A percentile compares a stretch with the other conserved stretches of the same genome.
phyloP scores from a whole-genome alignment of 2,329 filamentous ascomycete genomes.

The Phaeosphaeriaceae sp. region DNA sequence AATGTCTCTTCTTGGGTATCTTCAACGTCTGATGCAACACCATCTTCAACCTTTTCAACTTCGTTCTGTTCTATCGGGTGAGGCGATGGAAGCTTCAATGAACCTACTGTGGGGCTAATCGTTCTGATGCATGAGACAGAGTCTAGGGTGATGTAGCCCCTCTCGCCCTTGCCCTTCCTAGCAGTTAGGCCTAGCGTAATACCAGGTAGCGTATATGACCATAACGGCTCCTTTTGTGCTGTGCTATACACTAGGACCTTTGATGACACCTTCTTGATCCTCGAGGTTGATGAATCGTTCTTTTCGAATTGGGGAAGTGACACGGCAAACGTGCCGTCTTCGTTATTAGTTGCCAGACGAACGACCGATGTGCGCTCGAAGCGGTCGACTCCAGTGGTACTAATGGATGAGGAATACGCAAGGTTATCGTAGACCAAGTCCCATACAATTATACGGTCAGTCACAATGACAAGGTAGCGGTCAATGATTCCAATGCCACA shows the following conservation, averaged over 20 bases:
- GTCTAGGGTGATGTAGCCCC: conserved; percentile 78
- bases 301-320: conserved; percentile 46
- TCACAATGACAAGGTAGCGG: conserved; percentile 76
- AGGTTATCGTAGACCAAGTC: conserved; percentile 82
- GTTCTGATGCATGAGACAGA: conserved; percentile 73
- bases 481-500: conserved; percentile 74
- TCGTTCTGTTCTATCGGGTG: conserved; percentile 45
- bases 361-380: conserved; percentile 49
- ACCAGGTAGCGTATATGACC: conserved; percentile 61
- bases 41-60: conserved; percentile 16
- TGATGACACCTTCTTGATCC: conserved; percentile 49
- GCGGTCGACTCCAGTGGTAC: conserved; percentile 41
- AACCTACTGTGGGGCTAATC: conserved; percentile 40
- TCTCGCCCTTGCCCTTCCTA: conserved; percentile 59
- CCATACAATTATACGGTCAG: conserved; percentile 76
- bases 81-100: conserved; percentile 36
- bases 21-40: conserved; percentile 9
- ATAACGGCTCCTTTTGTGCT: conserved; percentile 64
- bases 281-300: conserved; percentile 35
- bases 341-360: conserved; percentile 75
- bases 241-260: conserved; percentile 71
- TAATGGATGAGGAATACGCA: conserved; percentile 68
- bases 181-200: conserved; percentile 72
- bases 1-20: neutral
- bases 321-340: conserved; percentile 53